Base-by-base conservation (phyloP, 2,329 filamentous ascomycete species). In the Sclerotinia spermophila region DNA sequence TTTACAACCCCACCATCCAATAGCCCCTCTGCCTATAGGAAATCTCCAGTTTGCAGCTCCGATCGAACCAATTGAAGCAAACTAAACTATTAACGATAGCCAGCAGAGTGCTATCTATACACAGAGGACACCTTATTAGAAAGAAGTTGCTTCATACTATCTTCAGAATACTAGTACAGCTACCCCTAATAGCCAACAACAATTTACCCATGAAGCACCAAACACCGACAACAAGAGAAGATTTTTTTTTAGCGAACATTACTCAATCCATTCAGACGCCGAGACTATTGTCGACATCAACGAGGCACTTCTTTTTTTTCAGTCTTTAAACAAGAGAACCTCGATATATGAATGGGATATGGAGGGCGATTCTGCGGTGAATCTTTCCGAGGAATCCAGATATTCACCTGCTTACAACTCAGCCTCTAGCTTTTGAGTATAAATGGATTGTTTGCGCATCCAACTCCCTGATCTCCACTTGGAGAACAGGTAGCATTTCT, bases 31-130 rank as follows among this genome's bases (percentile, higher is more conserved):
- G n/a, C 83, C 83, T 8, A 74, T 79, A 0, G 83, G 83, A 27
- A 73, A 78, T 19, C 77, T 84, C 8, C 80, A 83, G 72, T 85
- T 83, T 79, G 80, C 82, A 61, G 77, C 80, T 35, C 83, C 83
- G 4, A 69, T 77, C 21, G 76, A 78, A n/a, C 70, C 78, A 3
- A 79, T 77, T 1, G 72, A 75, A 1, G 70, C 74, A 17, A 77
- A 81, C 42, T 76, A 78, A 17, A 79, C 77, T 0, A 70, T 81
- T 78, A 67, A 80, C 33, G 68, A 75, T 72, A 75, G 75, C 7
- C 71, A 72, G 38, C 71, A 69, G 61, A 74, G 65, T 17, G 59
- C 71, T 10, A 73, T 76, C 11, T 75, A 74, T 69, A 74, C 55
- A 11, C 78, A 38, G 72, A 75, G 27, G 21, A 60, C 48, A n/a